Base-by-base conservation (phyloP, 1,284 basidiomycete genomes). In the Moesziomyces sp. region DNA sequence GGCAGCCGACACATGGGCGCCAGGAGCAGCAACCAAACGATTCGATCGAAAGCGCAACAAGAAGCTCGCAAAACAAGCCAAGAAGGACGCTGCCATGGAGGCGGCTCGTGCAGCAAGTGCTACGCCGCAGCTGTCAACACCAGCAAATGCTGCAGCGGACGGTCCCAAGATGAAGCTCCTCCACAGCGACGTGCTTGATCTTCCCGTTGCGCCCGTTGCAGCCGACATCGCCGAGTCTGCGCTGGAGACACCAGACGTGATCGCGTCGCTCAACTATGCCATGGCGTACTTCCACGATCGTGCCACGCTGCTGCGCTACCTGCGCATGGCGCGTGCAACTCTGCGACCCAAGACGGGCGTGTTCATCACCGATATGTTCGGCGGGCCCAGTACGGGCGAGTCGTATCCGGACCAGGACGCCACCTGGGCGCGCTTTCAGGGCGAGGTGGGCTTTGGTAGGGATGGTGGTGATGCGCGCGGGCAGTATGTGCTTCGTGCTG, bases 241-340 rank as follows among this genome's bases (percentile, higher is more conserved):
- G 1, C n/a, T 70, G 21, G 61, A 66, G 21, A 38, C 60, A n/a
- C 78, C 78, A 8, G 78, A 80, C 38, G 24, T 80, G 16, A 65
- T 80, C 11, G 78, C 78, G 5, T 63, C 78, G 38, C 73, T 77
- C 24, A 80, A 80, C 61, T 80, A 80, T 48, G 78, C 78, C 14
- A 69, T 80, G 54, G 75, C 73, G 21, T 80, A 80, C 57, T 80
- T 80, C 43, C 78, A 80, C 60, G 65, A 67, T 38, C 75, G 78
- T 14, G 49, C 62, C 1, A 70, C 67, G 30, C 61, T 80, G 40
- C 19, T 79, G 5, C 52, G 47, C 10, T 80, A 80, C 51, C 53
- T 80, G 23, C 38, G 33, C 7, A 44, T 68, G 42, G 71, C 69
- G 5, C 53, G 58, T 14, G 28, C 47, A 10, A 74, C 66, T 13